Base-by-base conservation (phyloP, 202 grass and related monocot genomes). In the Alloteropsis angusta region DNA sequence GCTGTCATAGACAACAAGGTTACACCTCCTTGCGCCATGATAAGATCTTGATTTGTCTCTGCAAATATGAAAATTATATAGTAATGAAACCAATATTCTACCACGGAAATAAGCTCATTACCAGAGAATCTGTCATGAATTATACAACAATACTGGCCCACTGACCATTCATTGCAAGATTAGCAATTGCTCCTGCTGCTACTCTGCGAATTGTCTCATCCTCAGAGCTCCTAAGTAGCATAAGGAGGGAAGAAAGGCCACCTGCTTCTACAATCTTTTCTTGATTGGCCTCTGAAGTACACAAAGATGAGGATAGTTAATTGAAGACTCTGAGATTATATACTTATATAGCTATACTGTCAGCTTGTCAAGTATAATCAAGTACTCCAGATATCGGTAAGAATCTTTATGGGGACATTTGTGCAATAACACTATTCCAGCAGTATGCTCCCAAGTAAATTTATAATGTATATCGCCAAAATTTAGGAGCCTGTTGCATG, bases 1-100 rank as follows among this genome's bases (percentile, higher is more conserved):
- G 96, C 92, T 61, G 96, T 99, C 88, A 96, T 91, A 14, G 92
- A 96, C 69, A 99, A 91, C 70, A 99, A 86, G 47, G 76, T 84
- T 83, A 99, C 83, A 77, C 96, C 96, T 48, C 90, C 90, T 93
- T 99, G 86, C 48, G 82, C 90, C 96, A 99, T 96, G 48, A 99
- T 99, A 75, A 99, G 93, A 85, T 93, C 96, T 88, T 99, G 96
- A 79, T 99, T 99, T 60, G 86, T 96, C 86, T 99, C 96, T 99
- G 88, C 61, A 73, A 45, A 82, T 60, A 21, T 80, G 82, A 68
- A 72, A 68, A 72, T 85, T 67, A 38, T 62, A 70, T 9, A 55
- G 39, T 61, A 21, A 63, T 68, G 18, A 82, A 34, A 71, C 39
- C 14, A 63, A 60, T 76, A 48, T 52, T 72, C 63, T 66, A 72